These are phyloP conservation scores for Penicillium verrucosum DNA, from an alignment of 2,329 filamentous ascomycete species.

Conservation along the genomic window DNA sequence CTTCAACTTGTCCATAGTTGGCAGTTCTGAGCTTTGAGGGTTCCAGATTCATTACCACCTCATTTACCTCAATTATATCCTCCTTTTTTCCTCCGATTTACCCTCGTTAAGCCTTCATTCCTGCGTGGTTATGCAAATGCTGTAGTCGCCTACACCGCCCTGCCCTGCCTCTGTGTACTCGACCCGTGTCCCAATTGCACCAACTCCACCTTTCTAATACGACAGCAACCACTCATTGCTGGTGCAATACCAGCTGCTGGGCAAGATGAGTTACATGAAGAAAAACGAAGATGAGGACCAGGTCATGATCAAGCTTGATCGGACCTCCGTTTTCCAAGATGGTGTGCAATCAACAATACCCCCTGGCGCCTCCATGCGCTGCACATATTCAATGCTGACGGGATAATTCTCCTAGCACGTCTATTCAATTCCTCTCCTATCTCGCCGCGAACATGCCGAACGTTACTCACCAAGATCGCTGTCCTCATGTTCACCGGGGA, in stretches of 20 bases:
- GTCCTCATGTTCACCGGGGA: conserved; percentile 96
- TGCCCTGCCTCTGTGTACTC: conserved; percentile 22
- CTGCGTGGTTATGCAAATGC: conserved; percentile 22
- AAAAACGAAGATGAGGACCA: conserved; percentile 97
- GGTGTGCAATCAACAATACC: conserved; percentile 55
- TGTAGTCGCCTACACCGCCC: conserved; percentile 26
- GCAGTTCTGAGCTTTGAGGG: conserved; percentile 21
- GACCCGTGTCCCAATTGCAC: conserved; percentile 24
- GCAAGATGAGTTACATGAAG: conserved; percentile 89
- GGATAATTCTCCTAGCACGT: conserved; percentile 62
- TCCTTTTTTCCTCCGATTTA: neutral
- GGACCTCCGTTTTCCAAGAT: conserved; percentile 98
- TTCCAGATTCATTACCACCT: conserved; percentile 16
- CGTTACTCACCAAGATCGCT: conserved; percentile 94
- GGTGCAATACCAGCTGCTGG: conserved; percentile 32
- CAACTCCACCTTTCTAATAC: conserved; percentile 23
- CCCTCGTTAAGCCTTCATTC: neutral
- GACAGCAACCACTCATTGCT: conserved; percentile 26
- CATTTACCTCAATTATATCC: conserved; percentile 10
- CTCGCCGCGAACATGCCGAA: conserved; percentile 94
- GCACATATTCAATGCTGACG: conserved; percentile 16
- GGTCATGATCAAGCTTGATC: conserved; percentile 93
- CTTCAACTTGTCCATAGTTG: conserved; percentile 30
- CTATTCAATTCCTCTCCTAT: conserved; percentile 97
- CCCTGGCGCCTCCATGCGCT: conserved; percentile 22